Conservation (phyloP, 352 stramenopile genomes). For the Globisporangium cystogenes region DNA sequence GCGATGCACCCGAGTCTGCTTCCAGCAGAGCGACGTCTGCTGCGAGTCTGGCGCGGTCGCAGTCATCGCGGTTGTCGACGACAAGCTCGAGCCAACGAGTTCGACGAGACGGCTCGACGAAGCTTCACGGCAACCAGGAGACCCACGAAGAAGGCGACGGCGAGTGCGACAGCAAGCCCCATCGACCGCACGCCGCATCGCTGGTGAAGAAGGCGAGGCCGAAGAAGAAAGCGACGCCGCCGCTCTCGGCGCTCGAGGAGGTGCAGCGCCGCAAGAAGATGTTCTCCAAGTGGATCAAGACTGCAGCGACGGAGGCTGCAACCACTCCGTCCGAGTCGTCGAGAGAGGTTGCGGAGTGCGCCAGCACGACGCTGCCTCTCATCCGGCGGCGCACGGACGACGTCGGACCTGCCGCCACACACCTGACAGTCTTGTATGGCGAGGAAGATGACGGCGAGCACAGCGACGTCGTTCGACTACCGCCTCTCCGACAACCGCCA, state of each 20-base stretch:
- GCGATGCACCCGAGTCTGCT: constrained; percentile 5
- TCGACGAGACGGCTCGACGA: background rate
- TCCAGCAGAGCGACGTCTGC: constrained; percentile 5
- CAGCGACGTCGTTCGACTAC: background rate
- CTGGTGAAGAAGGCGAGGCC: constrained; percentile 25
- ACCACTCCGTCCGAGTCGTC: background rate
- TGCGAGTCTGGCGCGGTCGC: background rate
- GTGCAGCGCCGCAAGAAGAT: constrained; percentile 65
- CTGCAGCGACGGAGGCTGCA: background rate
- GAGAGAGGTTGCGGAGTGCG: background rate
- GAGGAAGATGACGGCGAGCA: background rate
- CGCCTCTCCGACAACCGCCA: background rate
- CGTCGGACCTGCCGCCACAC: background rate
- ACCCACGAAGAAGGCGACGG: constrained; percentile 21
- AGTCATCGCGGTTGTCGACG: background rate
- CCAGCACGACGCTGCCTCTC: background rate
- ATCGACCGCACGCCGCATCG: background rate
- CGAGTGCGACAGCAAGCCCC: background rate
- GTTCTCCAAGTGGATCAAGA: constrained; percentile 72
- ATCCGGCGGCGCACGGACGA: constrained; percentile 2
- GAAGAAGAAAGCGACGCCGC: constrained; percentile 17
- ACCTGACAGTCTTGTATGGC: background rate
- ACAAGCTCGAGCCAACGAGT: background rate
- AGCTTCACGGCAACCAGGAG: constrained; percentile 28
- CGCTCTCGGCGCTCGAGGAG: constrained; percentile 38